Evolutionary conservation across 73 alveolate species (phyloP).

Genomic region (Uronychia binucleata): DNA sequence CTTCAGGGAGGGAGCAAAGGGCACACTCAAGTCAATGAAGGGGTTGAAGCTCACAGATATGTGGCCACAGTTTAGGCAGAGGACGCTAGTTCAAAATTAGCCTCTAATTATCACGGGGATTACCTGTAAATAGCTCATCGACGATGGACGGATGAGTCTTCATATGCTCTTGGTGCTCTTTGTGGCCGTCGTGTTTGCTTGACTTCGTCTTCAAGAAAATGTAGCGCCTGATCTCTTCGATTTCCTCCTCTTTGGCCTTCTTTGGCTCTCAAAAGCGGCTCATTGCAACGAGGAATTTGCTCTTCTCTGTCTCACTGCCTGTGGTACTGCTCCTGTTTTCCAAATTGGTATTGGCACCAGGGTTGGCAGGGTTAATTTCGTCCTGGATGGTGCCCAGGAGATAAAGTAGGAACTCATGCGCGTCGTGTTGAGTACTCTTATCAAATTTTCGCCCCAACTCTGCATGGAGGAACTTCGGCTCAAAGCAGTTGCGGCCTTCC

Average conservation of each 20-base stretch:
- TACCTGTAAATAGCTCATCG: not conserved
- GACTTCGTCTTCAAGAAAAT: not conserved
- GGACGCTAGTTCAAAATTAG: not conserved
- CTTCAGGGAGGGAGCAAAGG: not conserved
- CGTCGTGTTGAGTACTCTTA: slow-evolving; percentile 21
- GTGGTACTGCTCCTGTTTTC: not conserved
- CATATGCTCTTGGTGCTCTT: not conserved
- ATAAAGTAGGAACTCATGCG: slow-evolving; percentile 44
- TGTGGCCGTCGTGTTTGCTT: not conserved
- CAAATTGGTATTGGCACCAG: not conserved
- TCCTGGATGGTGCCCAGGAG: slow-evolving; percentile 25
- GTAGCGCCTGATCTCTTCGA: not conserved
- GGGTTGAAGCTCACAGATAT: not conserved
- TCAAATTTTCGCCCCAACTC: slow-evolving; percentile 13
- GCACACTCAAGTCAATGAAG: not conserved
- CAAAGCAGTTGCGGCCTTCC: slow-evolving; percentile 15
- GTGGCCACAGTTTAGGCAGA: not conserved
- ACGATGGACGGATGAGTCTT: not conserved
- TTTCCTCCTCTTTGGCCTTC: too few relatives aligned
- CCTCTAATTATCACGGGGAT: too few relatives aligned
- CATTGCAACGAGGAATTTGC: too few relatives aligned
- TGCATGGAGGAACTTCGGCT: slow-evolving; percentile 31
- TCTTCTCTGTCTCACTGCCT: not conserved
- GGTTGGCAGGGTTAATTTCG: slow-evolving; percentile 44
- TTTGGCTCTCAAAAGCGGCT: too few relatives aligned